These are phyloP conservation scores for Avena insularis DNA, from an alignment of 176 grass and related monocot species.

Conservation along the genomic window DNA sequence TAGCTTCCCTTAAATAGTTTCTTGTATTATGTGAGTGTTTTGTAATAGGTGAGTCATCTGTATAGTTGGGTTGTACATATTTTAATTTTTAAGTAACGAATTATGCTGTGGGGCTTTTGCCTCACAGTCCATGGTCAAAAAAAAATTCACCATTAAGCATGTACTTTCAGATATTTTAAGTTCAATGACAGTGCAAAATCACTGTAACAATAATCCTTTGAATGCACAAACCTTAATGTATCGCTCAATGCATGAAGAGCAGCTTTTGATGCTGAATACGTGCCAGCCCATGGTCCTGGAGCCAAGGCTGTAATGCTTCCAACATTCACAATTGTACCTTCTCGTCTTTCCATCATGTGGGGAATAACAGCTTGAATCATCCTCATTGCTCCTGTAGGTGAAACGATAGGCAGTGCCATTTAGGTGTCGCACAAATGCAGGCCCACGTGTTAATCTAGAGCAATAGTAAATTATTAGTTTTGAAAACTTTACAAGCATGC, in stretches of 20 bases:
- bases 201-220: background rate
- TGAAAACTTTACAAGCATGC: background rate
- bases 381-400: constrained; percentile 74
- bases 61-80: too few species aligned
- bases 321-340: constrained; percentile 90
- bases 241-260: constrained; percentile 89
- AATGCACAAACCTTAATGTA: constrained; percentile 69
- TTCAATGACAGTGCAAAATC: background rate
- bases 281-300: constrained; percentile 95
- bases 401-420: background rate
- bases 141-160: background rate
- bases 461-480: background rate
- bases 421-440: background rate
- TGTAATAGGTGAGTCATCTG: too few species aligned
- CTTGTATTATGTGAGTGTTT: too few species aligned
- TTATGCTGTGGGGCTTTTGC: too few species aligned
- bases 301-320: constrained; percentile 82
- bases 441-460: background rate
- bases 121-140: background rate
- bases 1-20: too few species aligned
- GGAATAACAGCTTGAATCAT: constrained; percentile 88
- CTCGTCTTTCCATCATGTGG: constrained; percentile 78
- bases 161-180: constrained; percentile 11
- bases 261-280: constrained; percentile 92
- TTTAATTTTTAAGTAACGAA: too few species aligned